Evolutionary conservation across 2,329 filamentous ascomycete species (phyloP).

Genomic region (Trichoderma sp.): DNA sequence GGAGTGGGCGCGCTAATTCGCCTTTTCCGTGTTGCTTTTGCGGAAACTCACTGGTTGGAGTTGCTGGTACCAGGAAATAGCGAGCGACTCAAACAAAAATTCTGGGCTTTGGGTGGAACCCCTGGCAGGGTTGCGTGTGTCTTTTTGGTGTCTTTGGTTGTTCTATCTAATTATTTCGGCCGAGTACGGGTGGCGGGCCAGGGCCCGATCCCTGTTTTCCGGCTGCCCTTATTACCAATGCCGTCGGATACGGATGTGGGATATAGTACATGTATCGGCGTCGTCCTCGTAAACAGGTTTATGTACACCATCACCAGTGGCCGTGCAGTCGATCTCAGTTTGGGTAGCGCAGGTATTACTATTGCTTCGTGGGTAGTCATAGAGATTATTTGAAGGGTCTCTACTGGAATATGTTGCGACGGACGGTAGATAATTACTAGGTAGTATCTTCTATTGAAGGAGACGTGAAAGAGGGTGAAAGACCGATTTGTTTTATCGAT

Average conservation of each 20-base stretch:
- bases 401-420: neutral
- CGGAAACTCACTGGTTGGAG: neutral
- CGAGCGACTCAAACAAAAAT: neutral
- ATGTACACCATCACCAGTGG: neutral
- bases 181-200: neutral
- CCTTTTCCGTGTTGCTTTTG: neutral
- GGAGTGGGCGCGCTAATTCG: neutral
- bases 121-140: constrained; percentile 1
- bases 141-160: neutral
- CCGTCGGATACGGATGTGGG: neutral
- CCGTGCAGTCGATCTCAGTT: neutral
- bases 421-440: neutral
- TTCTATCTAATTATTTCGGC: constrained; percentile 9
- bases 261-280: neutral
- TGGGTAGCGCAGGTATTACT: constrained; percentile 5
- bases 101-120: neutral
- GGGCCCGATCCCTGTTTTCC: neutral
- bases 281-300: neutral
- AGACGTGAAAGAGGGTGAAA: neutral
- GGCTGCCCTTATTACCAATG: neutral
- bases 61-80: constrained; percentile 17
- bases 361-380: neutral
- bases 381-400: neutral
- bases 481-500: neutral
- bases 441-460: neutral